Evolutionary conservation across 306 rosid species (phyloP).

Genomic region (Mimosa bimucronata): DNA sequence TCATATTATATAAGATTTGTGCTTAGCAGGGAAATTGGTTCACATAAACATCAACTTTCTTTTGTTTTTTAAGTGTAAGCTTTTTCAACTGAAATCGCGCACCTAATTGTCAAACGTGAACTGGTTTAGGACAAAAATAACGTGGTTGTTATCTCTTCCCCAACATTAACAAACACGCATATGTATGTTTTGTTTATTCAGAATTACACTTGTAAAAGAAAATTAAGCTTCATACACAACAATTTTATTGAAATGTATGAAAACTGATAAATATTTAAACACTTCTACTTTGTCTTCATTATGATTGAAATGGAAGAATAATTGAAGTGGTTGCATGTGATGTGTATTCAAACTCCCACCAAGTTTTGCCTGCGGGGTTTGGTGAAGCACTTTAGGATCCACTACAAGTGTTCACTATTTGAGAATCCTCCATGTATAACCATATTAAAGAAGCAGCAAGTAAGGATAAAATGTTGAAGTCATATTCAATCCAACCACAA

Average conservation of each 20-base stretch:
- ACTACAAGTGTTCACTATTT: not conserved
- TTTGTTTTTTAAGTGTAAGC: not conserved
- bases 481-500: not conserved
- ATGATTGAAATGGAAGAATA: slow-evolving; percentile 1
- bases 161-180: not conserved
- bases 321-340: not conserved
- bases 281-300: not conserved
- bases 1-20: no score
- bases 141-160: not conserved
- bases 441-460: not conserved
- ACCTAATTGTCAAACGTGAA: not conserved
- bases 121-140: not conserved
- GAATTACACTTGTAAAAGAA: not conserved
- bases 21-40: no score
- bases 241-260: not conserved
- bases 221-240: not conserved
- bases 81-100: not conserved
- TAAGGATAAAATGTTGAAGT: not conserved
- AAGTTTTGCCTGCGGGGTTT: not conserved
- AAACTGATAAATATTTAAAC: not conserved
- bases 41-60: not conserved
- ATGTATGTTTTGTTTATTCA: not conserved
- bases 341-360: not conserved
- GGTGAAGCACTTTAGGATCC: slow-evolving; percentile 11
- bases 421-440: not conserved